Evolutionary conservation across 495 filamentous ascomycete genomes (phyloP), one percentile per base, ranked within the genome.

Genomic region (Hypoxylon intermedium): DNA sequence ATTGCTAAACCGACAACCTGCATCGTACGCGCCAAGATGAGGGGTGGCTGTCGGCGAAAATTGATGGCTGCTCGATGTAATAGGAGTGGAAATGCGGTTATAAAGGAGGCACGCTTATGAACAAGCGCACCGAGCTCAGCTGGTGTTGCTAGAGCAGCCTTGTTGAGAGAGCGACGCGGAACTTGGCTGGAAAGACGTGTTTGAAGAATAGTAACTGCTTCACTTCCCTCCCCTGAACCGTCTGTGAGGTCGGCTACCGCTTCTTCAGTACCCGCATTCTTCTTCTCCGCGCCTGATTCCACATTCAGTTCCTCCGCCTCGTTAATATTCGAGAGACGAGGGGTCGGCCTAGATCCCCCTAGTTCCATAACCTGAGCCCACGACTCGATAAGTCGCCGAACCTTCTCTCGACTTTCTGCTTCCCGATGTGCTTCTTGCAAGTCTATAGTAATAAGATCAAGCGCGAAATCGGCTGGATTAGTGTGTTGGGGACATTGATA

Each of bases 361-460:
- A 26, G 36, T 12, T 42, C 48, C 23, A 30, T 58, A 13, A 51
- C 31, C 6, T 28, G 13, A 31, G 44, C 69, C 80, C 84, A 87
- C 3, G 73, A 73, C 1, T 77, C 66, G 55, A 90, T 87, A 0
- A 90, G 77, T 6, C 67, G 70, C 31, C 75, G 74, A 9, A 89
- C 87, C 59, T 81, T 84, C 53, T 81, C 72, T 20, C 86, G 76
- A 30, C 80, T 89, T 9, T 80, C 72, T 5, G 69, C 76, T 67
- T 91, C 88, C 13, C 79, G 79, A 9, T 75, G 68, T 41, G 77
- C 80, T 41, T 84, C 81, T 63, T 89, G 88, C 0, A 91, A 76
- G 58, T 91, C 85, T 19, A 91, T 81, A 0, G 89, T 89, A 46
- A 92, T 88, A 5, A 90, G 75, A 68, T 92, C 89, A 9, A 91